These are phyloP conservation scores for Heliosperma pusillum DNA, from an alignment of 148 eudicot genomes.

Conservation along the genomic window DNA sequence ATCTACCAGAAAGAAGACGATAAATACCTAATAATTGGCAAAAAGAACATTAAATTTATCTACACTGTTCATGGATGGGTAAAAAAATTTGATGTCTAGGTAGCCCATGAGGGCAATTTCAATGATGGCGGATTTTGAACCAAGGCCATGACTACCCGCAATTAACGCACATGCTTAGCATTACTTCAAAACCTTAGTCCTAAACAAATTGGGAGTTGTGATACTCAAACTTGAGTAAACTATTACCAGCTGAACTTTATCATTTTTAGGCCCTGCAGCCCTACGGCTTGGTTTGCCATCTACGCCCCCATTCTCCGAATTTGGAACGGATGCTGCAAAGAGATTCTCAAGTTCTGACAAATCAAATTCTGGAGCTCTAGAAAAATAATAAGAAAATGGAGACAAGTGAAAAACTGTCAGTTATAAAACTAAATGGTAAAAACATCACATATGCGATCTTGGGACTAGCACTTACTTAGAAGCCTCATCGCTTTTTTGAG, in stretches of 20 bases:
- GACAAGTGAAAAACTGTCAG: not conserved
- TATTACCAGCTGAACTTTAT: conserved; percentile 85
- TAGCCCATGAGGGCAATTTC: too few relatives aligned
- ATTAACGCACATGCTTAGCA: not conserved
- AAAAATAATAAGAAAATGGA: not conserved
- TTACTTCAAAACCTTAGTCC: not conserved
- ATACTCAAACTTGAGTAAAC: conserved; percentile 4
- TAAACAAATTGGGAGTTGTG: not conserved
- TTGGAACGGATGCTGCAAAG: conserved; percentile 63
- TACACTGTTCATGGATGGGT: too few relatives aligned
- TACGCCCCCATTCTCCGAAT: conserved; percentile 40
- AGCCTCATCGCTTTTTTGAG: conserved; percentile 76
- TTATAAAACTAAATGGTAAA: not conserved
- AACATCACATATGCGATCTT: not conserved
- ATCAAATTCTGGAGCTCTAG: conserved; percentile 84
- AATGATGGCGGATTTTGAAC: too few relatives aligned
- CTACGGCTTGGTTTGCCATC: conserved; percentile 51
- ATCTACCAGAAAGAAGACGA: too few relatives aligned
- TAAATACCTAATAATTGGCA: too few relatives aligned
- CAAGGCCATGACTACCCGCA: too few relatives aligned
- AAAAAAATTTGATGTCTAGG: too few relatives aligned
- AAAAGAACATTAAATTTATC: too few relatives aligned
- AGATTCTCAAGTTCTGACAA: conserved; percentile 84
- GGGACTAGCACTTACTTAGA: conserved; percentile 46
- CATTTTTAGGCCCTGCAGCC: conserved; percentile 53